Conservation (phyloP, 2,329 filamentous ascomycete genomes). For the Xylariaceae sp. region DNA sequence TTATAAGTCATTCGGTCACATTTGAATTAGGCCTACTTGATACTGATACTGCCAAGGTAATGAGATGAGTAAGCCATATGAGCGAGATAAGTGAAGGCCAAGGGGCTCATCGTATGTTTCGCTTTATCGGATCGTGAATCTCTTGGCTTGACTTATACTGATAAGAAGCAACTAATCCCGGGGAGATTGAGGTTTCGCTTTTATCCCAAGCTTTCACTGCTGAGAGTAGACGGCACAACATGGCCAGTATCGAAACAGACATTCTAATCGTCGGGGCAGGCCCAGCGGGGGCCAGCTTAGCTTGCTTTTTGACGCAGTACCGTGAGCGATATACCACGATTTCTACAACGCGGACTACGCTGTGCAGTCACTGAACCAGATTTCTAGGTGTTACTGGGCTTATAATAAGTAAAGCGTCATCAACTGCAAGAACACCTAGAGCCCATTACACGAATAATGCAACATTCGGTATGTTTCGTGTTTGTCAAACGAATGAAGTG, state of each 20-base stretch:
- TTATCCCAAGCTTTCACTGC: too few relatives aligned
- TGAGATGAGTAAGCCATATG: too few relatives aligned
- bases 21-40: too few relatives aligned
- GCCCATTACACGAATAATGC: constrained; percentile 13
- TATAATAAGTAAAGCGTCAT: constrained; percentile 12
- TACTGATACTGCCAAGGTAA: too few relatives aligned
- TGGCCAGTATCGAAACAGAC: constrained; percentile 13
- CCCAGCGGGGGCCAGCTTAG: constrained; percentile 13
- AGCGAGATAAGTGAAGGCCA: too few relatives aligned
- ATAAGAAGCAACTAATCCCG: too few relatives aligned
- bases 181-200: too few relatives aligned
- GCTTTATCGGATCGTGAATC: too few relatives aligned
- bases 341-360: too few relatives aligned
- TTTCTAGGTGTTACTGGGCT: constrained; percentile 11
- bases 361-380: not conserved
- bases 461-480: constrained; percentile 7
- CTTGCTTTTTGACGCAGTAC: constrained; percentile 10
- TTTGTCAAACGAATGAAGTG: not conserved
- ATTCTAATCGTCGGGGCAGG: constrained; percentile 14
- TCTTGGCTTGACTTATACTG: too few relatives aligned
- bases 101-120: too few relatives aligned
- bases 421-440: constrained; percentile 12
- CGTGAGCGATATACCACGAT: not conserved
- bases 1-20: too few relatives aligned
- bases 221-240: not conserved